Percentiles rank a stretch among this genome's conserved stretches.
These are phyloP conservation scores for Dioscorea zingiberensis DNA, from an alignment of 106 monocot species.

Conservation along the genomic window DNA sequence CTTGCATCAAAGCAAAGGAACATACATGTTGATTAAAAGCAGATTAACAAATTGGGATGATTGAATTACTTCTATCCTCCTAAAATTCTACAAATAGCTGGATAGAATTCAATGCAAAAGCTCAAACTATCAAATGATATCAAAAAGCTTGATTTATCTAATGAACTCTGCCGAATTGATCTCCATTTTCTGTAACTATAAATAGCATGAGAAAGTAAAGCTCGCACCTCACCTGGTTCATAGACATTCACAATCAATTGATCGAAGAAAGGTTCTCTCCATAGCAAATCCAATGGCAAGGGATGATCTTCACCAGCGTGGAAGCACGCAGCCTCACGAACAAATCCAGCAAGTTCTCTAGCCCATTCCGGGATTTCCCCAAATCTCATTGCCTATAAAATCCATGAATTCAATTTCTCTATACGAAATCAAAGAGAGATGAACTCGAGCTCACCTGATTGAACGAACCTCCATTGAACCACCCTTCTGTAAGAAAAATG, in stretches of 20 bases:
- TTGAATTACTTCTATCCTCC: no score
- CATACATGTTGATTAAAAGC: no score
- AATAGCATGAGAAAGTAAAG: not conserved
- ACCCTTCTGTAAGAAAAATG: slow-evolving; percentile 58
- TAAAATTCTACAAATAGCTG: no score
- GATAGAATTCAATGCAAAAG: no score
- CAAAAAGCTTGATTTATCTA: no score
- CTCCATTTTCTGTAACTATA: no score
- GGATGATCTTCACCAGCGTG: slow-evolving; percentile 30
- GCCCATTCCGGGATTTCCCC: slow-evolving; percentile 94
- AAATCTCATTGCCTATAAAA: slow-evolving; percentile 86
- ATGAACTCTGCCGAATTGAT: no score
- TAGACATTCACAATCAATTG: slow-evolving; percentile 86
- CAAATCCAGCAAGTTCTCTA: slow-evolving; percentile 35
- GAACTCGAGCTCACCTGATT: slow-evolving; percentile 56
- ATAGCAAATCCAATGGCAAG: slow-evolving; percentile 62
- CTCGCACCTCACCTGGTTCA: slow-evolving; percentile 86
- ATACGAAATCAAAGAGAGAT: not conserved
- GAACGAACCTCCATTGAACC: slow-evolving; percentile 48
- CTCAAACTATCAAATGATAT: no score
- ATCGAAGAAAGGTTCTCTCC: slow-evolving; percentile 92
- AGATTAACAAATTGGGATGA: no score
- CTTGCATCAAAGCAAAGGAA: no score
- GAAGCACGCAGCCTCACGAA: slow-evolving; percentile 47
- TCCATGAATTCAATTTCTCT: not conserved